Base-by-base conservation (phyloP, 768 basidiomycete species). In the Boletus rubescentipes region DNA sequence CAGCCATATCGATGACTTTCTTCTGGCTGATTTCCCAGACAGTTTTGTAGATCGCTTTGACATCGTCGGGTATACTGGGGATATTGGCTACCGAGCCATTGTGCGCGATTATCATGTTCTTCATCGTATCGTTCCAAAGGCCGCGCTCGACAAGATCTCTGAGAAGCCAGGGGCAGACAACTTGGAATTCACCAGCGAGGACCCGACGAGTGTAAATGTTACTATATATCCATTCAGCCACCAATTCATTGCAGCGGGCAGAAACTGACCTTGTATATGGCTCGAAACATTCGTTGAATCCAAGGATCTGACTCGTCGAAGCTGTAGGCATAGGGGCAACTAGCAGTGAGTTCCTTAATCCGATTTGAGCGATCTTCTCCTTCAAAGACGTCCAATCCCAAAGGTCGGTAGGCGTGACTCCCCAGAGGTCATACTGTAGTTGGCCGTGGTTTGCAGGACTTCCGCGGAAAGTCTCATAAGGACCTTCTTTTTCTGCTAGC, bases 1-100 rank as follows among this genome's bases (percentile, higher is more conserved):
- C 97, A 48, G 97, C 89, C 62, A 99, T 81, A 75, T 99, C 97
- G 54, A 99, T 86, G 59, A 99, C 86, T 69, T 92, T 94, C 90
- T 98, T 98, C 78, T 98, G 96, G 41, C 84, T 87, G 72, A 99
- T 95, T 77, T 99, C 96, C 96, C 96, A 99, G 45, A 98, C 96
- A n/a, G 96, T 99, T 79, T 98, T 98, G 85, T 99, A 99, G 76
- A 99, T 94, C 0, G 91, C 90, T 75, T 97, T 98, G 74, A 95
- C 80, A 60, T 97, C 84, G 53, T 85, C 86, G 2, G 96, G 95
- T 61, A 98, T 93, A 43, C 67, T 82, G 26, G 91, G 87, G 61
- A 98, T 93, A 68, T 85, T 91, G 69, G 96, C 93, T 26, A 91
- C 72, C 7, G 88, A 90, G 26, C 89, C 96, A 65, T 93, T 89